Base-by-base conservation (phyloP, 2,329 filamentous ascomycete species). In the Chaetomium strumarium region DNA sequence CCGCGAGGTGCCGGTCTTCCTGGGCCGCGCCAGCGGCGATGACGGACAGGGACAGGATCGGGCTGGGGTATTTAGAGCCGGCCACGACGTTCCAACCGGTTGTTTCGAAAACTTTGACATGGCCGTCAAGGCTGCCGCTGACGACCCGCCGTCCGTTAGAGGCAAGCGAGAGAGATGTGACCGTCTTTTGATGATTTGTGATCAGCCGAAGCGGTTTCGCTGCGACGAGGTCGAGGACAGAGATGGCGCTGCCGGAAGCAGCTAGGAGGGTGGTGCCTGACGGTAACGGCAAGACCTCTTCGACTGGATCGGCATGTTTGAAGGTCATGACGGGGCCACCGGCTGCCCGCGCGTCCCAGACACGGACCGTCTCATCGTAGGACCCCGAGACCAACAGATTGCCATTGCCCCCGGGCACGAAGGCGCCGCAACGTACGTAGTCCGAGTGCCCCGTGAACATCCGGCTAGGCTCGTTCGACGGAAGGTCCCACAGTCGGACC, bases 101-200 rank as follows among this genome's bases (percentile, higher is more conserved):
- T 1, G 91, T 96, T 71, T 97, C 92, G 64, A 95, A 97, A 37
- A 99, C 83, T 72, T 99, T 99, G 72, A 97, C 85, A 70, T 97
- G 93, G 10, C 93, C 95, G 68, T 99, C 93, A 42, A 99, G 77
- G 17, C 86, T 90, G 69, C 90, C 93, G 59, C 86, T 91, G 49
- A 99, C 80, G 52, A 99, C 78, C 46, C 93, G 83, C 46, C 83
- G 83, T 43, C 88, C 88, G 60, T 87, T 82, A 41, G 89, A 91
- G 8, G 90, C 91, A 33, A 95, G 75, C 47, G 86, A 85, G 50
- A 99, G 78, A 8, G 87, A 85, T 0, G 93, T 97, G 55, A 99
- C 91, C 0, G 93, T 96, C 81, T 97, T 99, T 67, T 99, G 93
- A 70, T 99, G 93, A 67, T 95, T 97, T 62, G 85, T 85, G 58